Evolutionary conservation across 176 grass and related monocot genomes (phyloP), one percentile per base, ranked within the genome.

Genomic region (Luzula sylvatica): DNA sequence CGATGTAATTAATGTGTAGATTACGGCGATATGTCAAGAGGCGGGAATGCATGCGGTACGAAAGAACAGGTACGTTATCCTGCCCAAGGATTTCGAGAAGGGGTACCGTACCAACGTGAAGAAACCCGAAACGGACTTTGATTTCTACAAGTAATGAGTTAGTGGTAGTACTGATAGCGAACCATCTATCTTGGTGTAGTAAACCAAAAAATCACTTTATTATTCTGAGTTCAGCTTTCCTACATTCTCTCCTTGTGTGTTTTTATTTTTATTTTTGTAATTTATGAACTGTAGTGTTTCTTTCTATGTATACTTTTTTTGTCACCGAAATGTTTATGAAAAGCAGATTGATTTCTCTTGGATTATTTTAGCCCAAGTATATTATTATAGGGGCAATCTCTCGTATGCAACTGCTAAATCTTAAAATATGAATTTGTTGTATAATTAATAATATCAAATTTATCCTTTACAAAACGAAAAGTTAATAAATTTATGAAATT

Each of bases 81-180:
- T 98, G 9, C 92, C 81, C 38, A 98, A 98, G 72, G 92, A 98
- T 65, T 90, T 98, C 0, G 92, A 98, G 69, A 98, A 98, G 71
- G 92, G 92, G 22, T 98, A 98, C 70, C 55, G 92, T 24, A 71
- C 85, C 23, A 98, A 98, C 6, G 92, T 98, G 24, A 98, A 98
- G 78, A 98, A 98, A 65, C 81, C 92, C 7, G 92, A 98, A 58
- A 80, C 85, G 1, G 81, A 90, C 15, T 98, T 98, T 25, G 92
- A 98, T 55, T 98, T 98, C 77, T 98, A 98, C 65, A 98, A 90
- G 68, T 98, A 48, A 98, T 61, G 45, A 61, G 39, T 61, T 21
- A 29, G 18, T 61, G 15, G 46, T 64, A 50, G 42, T 46, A 29
- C 11, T 7, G 5, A 47, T 26, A 18, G 9, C 4, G 16, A 0